phyloP scores from a whole-genome alignment of 2,329 filamentous ascomycete genomes.

The Dissoconium aciculare region DNA sequence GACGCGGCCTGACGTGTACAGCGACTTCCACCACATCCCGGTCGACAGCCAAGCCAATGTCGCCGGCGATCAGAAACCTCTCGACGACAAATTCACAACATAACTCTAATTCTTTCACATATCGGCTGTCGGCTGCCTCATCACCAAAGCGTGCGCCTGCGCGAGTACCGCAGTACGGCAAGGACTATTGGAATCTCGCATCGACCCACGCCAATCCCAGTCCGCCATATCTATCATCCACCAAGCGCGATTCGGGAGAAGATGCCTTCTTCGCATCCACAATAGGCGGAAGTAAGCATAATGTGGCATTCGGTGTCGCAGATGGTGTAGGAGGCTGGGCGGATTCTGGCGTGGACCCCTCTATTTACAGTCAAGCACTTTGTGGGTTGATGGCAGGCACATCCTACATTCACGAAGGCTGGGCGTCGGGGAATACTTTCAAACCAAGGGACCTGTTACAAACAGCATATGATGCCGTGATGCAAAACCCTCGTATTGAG shows the following conservation, averaged over 20 bases:
- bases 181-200: constrained; percentile 26
- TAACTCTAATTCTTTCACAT: constrained; percentile 19
- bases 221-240: constrained; percentile 32
- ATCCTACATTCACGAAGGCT: constrained; percentile 29
- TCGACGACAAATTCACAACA: background rate
- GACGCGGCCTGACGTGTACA: constrained; percentile 12
- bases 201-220: constrained; percentile 23
- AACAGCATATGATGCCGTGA: constrained; percentile 67
- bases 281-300: constrained; percentile 50
- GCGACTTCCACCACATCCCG: no score
- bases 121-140: constrained; percentile 24
- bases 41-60: no score
- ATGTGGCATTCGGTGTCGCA: constrained; percentile 73
- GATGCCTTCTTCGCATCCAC: constrained; percentile 87
- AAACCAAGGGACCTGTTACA: constrained; percentile 58
- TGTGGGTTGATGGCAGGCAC: constrained; percentile 74
- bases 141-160: constrained; percentile 22
- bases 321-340: constrained; percentile 95
- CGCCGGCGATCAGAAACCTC: no score
- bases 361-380: constrained; percentile 85
- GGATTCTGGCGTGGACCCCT: constrained; percentile 81
- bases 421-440: constrained; percentile 12
- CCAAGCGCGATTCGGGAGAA: constrained; percentile 62
- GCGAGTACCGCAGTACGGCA: constrained; percentile 36
- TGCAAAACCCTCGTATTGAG: constrained; percentile 53